These are phyloP conservation scores for Fraxinus cuspidata DNA, from an alignment of 257 asterid species.

Conservation along the genomic window DNA sequence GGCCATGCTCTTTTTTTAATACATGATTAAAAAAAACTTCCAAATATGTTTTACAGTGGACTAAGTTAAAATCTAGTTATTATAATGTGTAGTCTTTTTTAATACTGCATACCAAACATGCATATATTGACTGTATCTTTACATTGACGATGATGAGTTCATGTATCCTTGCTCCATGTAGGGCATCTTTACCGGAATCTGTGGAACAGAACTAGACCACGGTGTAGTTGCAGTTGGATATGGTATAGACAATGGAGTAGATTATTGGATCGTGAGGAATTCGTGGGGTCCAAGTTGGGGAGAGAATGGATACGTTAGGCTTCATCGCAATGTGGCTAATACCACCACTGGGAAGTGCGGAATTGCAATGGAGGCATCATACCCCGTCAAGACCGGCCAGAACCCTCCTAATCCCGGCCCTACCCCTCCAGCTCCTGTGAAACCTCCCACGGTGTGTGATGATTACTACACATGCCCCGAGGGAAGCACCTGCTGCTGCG, in stretches of 20 bases:
- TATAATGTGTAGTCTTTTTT: background rate
- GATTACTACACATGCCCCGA: slow-evolving; percentile 64
- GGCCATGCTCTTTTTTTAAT: background rate
- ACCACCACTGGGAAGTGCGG: slow-evolving; percentile 74
- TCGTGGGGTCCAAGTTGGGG: slow-evolving; percentile 97
- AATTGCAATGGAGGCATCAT: slow-evolving; percentile 77
- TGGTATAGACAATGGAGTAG: slow-evolving; percentile 62
- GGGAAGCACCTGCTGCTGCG: slow-evolving; percentile 83
- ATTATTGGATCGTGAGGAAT: slow-evolving; percentile 81
- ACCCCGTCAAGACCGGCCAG: slow-evolving; percentile 67
- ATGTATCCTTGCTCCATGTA: slow-evolving; percentile 21
- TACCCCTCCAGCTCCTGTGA: slow-evolving; percentile 76
- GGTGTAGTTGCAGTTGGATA: slow-evolving; percentile 88
- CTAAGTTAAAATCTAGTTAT: no score
- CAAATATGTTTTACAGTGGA: background rate
- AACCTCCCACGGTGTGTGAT: slow-evolving; percentile 69
- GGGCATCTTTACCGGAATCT: slow-evolving; percentile 82
- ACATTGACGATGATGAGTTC: background rate
- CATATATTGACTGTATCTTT: background rate
- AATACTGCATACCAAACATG: background rate
- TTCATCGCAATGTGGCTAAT: slow-evolving; percentile 62
- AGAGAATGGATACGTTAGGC: slow-evolving; percentile 72
- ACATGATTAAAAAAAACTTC: background rate
- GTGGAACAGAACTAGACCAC: slow-evolving; percentile 82
- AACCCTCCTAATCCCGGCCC: slow-evolving; percentile 94